A percentile compares a stretch with the other conserved stretches of the same genome.
Evolutionary conservation across 2,329 filamentous ascomycete genomes (phyloP).

Genomic region (Xylariaceae sp.): DNA sequence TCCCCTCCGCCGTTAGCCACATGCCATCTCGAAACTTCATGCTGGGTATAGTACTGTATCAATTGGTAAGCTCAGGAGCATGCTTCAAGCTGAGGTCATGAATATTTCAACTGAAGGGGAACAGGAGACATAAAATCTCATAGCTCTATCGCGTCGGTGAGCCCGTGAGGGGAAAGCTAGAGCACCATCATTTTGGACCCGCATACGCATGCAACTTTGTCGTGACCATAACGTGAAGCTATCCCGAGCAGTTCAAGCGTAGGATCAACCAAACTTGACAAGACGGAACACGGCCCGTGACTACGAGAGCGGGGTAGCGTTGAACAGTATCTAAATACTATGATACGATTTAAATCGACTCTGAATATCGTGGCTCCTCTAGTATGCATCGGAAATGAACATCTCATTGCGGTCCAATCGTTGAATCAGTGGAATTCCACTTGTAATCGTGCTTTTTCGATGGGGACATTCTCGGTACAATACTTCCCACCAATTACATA

Average conservation of each 20-base stretch:
- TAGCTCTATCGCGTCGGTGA: neutral
- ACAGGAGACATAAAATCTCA: constrained; percentile 7
- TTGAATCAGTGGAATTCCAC: neutral
- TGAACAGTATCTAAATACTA: constrained; percentile 1
- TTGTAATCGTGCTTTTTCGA: neutral
- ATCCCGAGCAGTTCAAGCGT: constrained; percentile 15
- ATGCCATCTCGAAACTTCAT: constrained; percentile 71
- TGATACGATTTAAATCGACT: constrained; percentile 12
- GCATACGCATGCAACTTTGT: constrained; percentile 13
- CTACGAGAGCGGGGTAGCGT: constrained; percentile 25
- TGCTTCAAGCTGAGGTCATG: neutral
- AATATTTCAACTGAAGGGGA: constrained; percentile 1
- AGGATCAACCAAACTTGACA: constrained; percentile 8
- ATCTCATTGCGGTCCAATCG: neutral
- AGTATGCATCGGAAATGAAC: constrained; percentile 11
- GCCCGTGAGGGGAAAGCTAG: constrained; percentile 17
- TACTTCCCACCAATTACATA: constrained; percentile 42
- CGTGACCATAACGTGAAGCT: constrained; percentile 21
- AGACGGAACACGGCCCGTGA: constrained; percentile 34
- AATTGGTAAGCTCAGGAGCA: neutral
- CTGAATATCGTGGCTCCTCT: constrained; percentile 9
- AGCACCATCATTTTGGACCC: constrained; percentile 8
- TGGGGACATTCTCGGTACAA: constrained; percentile 27
- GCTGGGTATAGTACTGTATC: constrained; percentile 14
- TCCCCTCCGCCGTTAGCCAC: constrained; percentile 68